Conservation (phyloP, 306 rosid genomes). For the Senna tora region DNA sequence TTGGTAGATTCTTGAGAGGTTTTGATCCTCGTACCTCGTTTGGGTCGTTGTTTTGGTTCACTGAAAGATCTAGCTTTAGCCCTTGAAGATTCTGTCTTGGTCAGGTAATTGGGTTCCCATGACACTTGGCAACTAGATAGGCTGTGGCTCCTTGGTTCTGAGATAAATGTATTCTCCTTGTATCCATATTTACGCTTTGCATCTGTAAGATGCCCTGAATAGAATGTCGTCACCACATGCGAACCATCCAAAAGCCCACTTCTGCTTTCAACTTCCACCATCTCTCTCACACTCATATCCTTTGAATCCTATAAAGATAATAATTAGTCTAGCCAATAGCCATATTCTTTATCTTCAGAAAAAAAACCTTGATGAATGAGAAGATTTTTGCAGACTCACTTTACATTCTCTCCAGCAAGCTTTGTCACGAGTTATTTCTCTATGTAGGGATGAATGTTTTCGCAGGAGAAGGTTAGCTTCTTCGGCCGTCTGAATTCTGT, state of each 20-base stretch:
- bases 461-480: slow-evolving; percentile 42
- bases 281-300: slow-evolving; percentile 24
- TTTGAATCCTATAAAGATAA: slow-evolving; percentile 49
- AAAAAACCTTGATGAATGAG: background rate
- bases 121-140: slow-evolving; percentile 43
- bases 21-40: slow-evolving; percentile 39
- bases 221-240: background rate
- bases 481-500: slow-evolving; percentile 66
- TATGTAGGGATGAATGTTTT: slow-evolving; percentile 35
- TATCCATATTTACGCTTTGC: background rate
- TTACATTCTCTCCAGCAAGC: slow-evolving; percentile 31
- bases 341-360: slow-evolving; percentile 13
- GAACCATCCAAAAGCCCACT: background rate
- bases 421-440: slow-evolving; percentile 19
- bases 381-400: slow-evolving; percentile 42
- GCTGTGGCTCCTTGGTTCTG: background rate
- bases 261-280: background rate
- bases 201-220: background rate
- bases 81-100: slow-evolving; percentile 71
- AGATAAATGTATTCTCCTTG: background rate
- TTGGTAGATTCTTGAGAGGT: slow-evolving; percentile 38
- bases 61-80: slow-evolving; percentile 82
- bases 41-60: slow-evolving; percentile 85
- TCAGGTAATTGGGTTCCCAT: slow-evolving; percentile 69
- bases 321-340: too few species aligned